Percentiles rank a stretch among this genome's conserved stretches.
Evolutionary conservation across 495 filamentous ascomycete genomes (phyloP).

Genomic region (Gamarada debralockiae): DNA sequence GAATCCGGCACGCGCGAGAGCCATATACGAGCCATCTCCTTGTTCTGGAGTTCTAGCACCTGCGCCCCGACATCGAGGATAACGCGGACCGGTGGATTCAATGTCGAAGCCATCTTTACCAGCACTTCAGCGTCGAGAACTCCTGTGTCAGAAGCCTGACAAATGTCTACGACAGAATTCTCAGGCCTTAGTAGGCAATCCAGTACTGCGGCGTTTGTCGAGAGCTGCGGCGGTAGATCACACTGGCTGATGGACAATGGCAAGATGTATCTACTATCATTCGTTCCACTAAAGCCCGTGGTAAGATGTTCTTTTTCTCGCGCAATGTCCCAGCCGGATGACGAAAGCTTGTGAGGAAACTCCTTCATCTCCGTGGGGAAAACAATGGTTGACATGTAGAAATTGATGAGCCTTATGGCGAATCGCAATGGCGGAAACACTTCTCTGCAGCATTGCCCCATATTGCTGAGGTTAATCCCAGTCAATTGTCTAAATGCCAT

Average conservation of each 20-base stretch:
- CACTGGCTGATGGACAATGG: constrained; percentile 52
- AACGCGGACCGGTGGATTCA: constrained; percentile 45
- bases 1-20: constrained; percentile 26
- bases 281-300: constrained; percentile 72
- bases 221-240: constrained; percentile 50
- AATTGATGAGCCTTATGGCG: constrained; percentile 54
- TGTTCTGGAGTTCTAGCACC: constrained; percentile 60
- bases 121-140: constrained; percentile 38
- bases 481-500: constrained; percentile 39
- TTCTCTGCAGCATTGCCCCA: constrained; percentile 27
- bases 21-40: constrained; percentile 47
- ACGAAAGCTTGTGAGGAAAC: constrained; percentile 61
- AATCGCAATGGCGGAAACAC: constrained; percentile 52
- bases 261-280: constrained; percentile 55
- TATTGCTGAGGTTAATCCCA: constrained; percentile 60
- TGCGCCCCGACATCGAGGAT: constrained; percentile 75
- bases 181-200: constrained; percentile 50
- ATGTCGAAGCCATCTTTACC: constrained; percentile 36
- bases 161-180: constrained; percentile 42
- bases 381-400: constrained; percentile 56
- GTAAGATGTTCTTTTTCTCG: constrained; percentile 43
- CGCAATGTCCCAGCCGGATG: constrained; percentile 68
- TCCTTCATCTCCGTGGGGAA: constrained; percentile 63
- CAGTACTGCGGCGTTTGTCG: constrained; percentile 65
- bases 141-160: constrained; percentile 4